These are phyloP conservation scores for Leccinum incarnatum DNA, from an alignment of 768 basidiomycete species.

Conservation along the genomic window DNA sequence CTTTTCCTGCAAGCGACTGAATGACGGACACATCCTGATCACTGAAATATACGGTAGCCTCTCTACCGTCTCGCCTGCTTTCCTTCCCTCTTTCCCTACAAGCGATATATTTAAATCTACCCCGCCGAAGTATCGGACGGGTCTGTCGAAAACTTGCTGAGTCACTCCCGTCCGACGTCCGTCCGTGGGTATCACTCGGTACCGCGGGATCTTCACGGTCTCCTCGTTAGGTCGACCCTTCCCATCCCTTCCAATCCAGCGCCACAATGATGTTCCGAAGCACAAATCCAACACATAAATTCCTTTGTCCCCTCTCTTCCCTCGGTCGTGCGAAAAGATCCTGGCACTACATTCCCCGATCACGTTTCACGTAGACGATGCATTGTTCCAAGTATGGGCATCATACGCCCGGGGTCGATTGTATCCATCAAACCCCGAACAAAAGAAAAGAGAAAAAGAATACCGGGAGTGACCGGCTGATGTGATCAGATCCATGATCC, in stretches of 20 bases:
- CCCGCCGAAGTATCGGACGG: not conserved
- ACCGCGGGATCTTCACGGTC: not conserved
- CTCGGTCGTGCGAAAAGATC: not conserved
- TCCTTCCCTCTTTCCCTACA: too few relatives aligned
- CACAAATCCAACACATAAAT: not conserved
- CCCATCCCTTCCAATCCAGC: not conserved
- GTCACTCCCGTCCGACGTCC: not conserved
- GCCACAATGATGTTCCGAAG: not conserved
- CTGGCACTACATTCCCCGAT: not conserved
- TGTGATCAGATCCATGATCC: not conserved
- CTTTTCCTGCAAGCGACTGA: not conserved
- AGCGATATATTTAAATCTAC: not conserved
- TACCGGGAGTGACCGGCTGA: not conserved
- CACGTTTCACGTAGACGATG: not conserved
- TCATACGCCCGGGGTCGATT: not conserved
- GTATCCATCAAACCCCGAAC: not conserved
- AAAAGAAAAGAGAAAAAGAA: not conserved
- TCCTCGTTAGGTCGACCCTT: not conserved
- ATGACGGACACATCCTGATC: not conserved
- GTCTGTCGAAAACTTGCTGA: not conserved
- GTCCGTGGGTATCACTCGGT: not conserved
- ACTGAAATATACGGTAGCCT: not conserved
- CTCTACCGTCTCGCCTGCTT: too few relatives aligned
- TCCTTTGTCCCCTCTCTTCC: not conserved
- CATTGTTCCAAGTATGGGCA: not conserved